A percentile compares a stretch with the other conserved stretches of the same genome.
Conservation (phyloP, 805 yeast species). For the Maudiozyma serrabonitensis region DNA sequence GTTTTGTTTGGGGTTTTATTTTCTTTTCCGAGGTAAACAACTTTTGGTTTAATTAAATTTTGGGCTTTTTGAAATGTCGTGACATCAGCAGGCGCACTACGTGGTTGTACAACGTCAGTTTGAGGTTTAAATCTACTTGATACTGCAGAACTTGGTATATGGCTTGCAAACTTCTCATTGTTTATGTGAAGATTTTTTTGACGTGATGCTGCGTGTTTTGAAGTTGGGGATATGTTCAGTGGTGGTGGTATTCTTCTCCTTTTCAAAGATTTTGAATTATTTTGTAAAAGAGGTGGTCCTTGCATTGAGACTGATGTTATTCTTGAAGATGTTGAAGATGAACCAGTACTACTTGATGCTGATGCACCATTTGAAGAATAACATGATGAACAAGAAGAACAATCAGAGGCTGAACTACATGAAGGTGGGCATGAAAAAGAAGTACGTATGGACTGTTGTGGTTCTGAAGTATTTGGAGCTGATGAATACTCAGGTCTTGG, state of each 20-base stretch:
- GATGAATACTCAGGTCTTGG: background rate
- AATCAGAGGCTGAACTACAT: background rate
- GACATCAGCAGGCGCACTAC: conserved; percentile 21
- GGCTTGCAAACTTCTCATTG: background rate
- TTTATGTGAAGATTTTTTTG: background rate
- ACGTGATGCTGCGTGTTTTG: background rate
- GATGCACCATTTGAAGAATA: background rate
- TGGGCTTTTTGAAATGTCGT: conserved; percentile 11
- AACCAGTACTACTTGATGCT: background rate
- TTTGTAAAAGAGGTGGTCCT: background rate
- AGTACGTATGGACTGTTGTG: background rate
- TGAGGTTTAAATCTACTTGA: background rate
- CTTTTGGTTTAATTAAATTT: conserved; percentile 14
- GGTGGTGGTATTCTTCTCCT: conserved; percentile 24
- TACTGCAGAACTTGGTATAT: background rate
- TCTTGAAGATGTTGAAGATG: conserved; percentile 2
- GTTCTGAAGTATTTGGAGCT: background rate
- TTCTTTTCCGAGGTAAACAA: conserved; percentile 17
- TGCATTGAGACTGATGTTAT: background rate
- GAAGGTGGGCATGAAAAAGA: background rate
- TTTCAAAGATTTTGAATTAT: conserved; percentile 14
- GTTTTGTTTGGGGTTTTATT: background rate
- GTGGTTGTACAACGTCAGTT: background rate
- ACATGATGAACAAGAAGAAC: background rate
- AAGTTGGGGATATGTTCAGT: conserved; percentile 7